Base-by-base conservation (phyloP, 345 rosid genomes). In the Draba incana region DNA sequence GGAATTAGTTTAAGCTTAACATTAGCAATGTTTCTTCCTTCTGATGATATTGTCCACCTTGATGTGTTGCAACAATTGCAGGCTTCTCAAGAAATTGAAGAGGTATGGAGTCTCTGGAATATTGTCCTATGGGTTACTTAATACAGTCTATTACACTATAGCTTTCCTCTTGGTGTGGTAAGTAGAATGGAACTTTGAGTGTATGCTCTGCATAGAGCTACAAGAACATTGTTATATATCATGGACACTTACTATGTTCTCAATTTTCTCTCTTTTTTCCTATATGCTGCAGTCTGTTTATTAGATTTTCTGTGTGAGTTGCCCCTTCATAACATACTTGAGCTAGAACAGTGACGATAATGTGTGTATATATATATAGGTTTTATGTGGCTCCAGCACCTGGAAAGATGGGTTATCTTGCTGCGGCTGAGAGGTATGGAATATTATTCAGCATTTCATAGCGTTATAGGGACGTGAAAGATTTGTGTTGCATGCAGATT, bases 51-150 rank as follows among this genome's bases (percentile, higher is more conserved):
- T 57, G n/a, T 24, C 8, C 8, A 4, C 38, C 38, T 67, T 7
- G 58, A 30, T 57, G 14, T 70, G 50, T n/a, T 67, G 43, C 16
- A 15, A 49, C 14, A 58, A 54, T 71, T 71, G 63, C 70, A 92
- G 92, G 84, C 74, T 85, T 64, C 66, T 89, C 75, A 61, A 66
- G 82, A 86, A 80, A 74, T 62, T 92, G 73, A 88, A 78, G 83
- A 85, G 89, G 84, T 92, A 88, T 61, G 97, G 97, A 74, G 64
- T 86, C 49, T 85, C 97, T 47, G 98, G 98, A 67, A 47, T 92
- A 52, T 75, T 89, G 73, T 88, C 97, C 0, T 92, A 92, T 73
- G 98, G 95, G 57, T 66, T 92, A 50, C 74, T 92, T 56, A 92
- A 88, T 70, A 89, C 97, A 14, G 87, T 78, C 30, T 92, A 92